Conservation (phyloP, 345 rosid species). For the Dipteronia sinensis region DNA sequence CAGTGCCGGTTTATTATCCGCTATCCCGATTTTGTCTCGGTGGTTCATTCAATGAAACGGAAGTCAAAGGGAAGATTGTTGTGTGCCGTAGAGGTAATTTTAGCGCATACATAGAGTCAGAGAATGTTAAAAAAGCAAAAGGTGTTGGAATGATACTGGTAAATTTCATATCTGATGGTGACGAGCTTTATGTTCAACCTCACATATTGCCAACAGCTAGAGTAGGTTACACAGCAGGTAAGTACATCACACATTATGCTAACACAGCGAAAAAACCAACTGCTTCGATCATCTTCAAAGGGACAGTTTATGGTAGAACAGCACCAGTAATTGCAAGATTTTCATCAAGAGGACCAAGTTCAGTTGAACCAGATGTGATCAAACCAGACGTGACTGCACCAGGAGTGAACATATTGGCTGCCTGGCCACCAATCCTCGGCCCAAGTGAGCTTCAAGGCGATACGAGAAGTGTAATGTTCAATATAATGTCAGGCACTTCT, state of each 20-base stretch:
- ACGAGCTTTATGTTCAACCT: too few species aligned
- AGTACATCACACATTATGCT: constrained; percentile 39
- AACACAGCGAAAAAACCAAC: constrained; percentile 41
- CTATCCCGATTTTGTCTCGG: constrained; percentile 8
- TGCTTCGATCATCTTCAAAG: constrained; percentile 56
- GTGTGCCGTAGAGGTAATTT: constrained; percentile 30
- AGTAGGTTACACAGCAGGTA: constrained; percentile 49
- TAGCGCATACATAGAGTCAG: constrained; percentile 25
- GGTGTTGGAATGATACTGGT: constrained; percentile 70
- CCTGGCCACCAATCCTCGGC: constrained; percentile 57
- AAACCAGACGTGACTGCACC: constrained; percentile 85
- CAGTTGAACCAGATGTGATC: constrained; percentile 50
- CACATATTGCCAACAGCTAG: constrained; percentile 58
- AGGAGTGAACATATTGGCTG: constrained; percentile 74
- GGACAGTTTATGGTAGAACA: constrained; percentile 51
- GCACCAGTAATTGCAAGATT: constrained; percentile 79
- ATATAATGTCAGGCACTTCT: constrained; percentile 77
- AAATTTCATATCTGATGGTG: constrained; percentile 47
- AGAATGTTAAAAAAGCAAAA: constrained; percentile 48
- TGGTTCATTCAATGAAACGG: constrained; percentile 32
- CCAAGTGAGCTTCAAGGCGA: constrained; percentile 53
- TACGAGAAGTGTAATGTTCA: constrained; percentile 58
- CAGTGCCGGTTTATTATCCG: neutral
- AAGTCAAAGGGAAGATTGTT: constrained; percentile 46
- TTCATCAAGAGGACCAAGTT: constrained; percentile 83